A percentile compares a stretch with the other conserved stretches of the same genome.
Evolutionary conservation across 2,329 filamentous ascomycete genomes (phyloP).

Genomic region (Calonectria crousiana): DNA sequence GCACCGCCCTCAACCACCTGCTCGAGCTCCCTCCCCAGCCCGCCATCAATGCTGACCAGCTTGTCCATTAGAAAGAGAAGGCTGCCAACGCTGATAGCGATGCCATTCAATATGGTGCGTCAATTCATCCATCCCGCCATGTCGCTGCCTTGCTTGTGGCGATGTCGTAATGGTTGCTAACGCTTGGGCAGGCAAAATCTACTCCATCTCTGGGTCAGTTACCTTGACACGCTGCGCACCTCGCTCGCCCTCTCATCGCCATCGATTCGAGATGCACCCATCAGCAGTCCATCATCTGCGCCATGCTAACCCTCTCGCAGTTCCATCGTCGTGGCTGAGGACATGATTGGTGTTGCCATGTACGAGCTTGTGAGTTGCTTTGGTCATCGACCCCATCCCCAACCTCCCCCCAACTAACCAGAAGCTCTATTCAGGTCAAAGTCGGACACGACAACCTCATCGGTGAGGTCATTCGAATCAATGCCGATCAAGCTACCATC

Average conservation of each 20-base stretch:
- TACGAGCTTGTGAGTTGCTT: conserved; percentile 86
- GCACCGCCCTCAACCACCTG: neutral
- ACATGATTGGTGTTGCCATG: conserved; percentile 99
- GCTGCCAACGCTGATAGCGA: conserved; percentile 52
- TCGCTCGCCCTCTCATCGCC: conserved; percentile 6
- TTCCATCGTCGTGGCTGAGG: conserved; percentile 95
- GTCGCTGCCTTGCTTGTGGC: conserved; percentile 13
- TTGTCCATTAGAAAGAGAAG: conserved; percentile 38
- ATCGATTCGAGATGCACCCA: conserved; percentile 17
- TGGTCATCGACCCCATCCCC: conserved; percentile 9
- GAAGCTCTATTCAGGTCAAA: conserved; percentile 71
- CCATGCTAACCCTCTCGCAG: conserved; percentile 58
- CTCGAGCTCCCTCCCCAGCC: conserved; percentile 24
- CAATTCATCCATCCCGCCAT: conserved; percentile 3
- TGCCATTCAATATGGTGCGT: conserved; percentile 55
- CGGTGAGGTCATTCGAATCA: conserved; percentile 98
- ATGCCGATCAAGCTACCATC: conserved; percentile 93
- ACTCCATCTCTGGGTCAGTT: conserved; percentile 72
- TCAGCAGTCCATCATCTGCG: conserved; percentile 14
- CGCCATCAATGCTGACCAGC: conserved; percentile 32
- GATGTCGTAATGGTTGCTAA: conserved; percentile 41
- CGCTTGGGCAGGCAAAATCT: conserved; percentile 66
- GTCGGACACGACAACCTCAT: conserved; percentile 93
- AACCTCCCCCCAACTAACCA: conserved; percentile 25
- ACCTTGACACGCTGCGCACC: conserved; percentile 9